Evolutionary conservation across 2,329 filamentous ascomycete species (phyloP), one percentile per base, ranked within the genome.

Genomic region (Ceratocystis ficicola): DNA sequence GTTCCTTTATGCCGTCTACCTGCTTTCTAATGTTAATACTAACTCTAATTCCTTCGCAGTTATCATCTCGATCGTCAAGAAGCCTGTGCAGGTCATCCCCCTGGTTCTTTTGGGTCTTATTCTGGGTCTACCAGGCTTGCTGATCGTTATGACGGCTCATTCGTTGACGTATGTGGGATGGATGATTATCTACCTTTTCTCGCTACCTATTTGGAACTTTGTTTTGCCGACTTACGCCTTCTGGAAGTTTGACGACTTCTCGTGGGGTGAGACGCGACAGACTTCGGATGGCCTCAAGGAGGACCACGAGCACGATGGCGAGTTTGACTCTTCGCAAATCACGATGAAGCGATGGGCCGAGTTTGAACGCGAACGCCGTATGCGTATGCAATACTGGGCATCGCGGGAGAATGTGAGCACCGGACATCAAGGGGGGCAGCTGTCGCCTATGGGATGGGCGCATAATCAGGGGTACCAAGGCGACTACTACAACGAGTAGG

Each of bases 221-320:
- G 81, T 99, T 46, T 85, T 99, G 7, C 94, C 94, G 0, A 84
- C 85, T 6, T 99, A 99, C 74, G 88, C 94, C 2, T 99, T 93
- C 80, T 99, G 94, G 94, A 97, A 99, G 78, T 99, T 99, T 74
- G 94, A 99, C 75, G 94, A 99, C 79, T 99, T 99, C 80, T 95
- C 89, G 66, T 99, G 94, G 94, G 94, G 94, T 72, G 95, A 99
- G 69, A 99, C 94, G 65, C 86, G 94, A 69, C 95, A 97, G 83
- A 96, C 93, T 50, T 92, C 92, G 32, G 93, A 96, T 73, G 90
- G 88, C 78, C 87, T 84, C 15, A 92, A 93, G 80, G 94, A 93
- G 77, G 89, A 83, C 1, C 89, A 90, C 41, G 92, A 93, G 72
- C 87, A 87, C 69, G 90, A 96, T 76, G 94, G 94, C 69, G 94